These are phyloP conservation scores for Leucosporidium yakuticum DNA, from an alignment of 768 basidiomycete genomes.

Conservation along the genomic window DNA sequence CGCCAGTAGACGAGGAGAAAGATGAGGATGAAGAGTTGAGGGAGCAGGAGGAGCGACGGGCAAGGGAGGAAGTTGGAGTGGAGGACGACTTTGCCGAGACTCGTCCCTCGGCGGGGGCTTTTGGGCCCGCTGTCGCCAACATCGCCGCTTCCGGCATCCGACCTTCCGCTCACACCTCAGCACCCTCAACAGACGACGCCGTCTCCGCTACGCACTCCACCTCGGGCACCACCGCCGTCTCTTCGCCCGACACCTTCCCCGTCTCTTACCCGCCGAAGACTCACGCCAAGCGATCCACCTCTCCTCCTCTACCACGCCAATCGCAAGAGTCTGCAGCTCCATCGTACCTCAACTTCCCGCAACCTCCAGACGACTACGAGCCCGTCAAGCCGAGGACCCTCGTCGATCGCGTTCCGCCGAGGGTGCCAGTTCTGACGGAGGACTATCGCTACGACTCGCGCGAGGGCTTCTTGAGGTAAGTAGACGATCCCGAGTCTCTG, in stretches of 20 bases:
- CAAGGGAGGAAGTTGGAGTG: background rate
- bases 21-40: background rate
- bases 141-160: background rate
- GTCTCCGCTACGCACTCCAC: background rate
- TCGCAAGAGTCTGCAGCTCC: constrained; percentile 6
- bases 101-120: too few species aligned
- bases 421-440: constrained; percentile 17
- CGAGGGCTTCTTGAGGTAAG: constrained; percentile 19
- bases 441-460: constrained; percentile 28
- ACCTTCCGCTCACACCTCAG: background rate
- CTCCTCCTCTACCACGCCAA: background rate
- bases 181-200: background rate
- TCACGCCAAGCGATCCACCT: background rate
- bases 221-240: background rate
- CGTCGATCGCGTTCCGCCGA: constrained; percentile 23
- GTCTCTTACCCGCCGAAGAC: constrained; percentile 1
- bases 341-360: constrained; percentile 26
- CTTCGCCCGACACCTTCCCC: background rate
- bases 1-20: background rate
- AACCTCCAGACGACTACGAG: constrained; percentile 25
- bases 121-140: background rate
- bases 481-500: too few species aligned
- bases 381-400: background rate
- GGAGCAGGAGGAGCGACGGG: background rate
- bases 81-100: background rate